Conservation (phyloP, 129 eudicot genomes). For the Ambrosia artemisiifolia region DNA sequence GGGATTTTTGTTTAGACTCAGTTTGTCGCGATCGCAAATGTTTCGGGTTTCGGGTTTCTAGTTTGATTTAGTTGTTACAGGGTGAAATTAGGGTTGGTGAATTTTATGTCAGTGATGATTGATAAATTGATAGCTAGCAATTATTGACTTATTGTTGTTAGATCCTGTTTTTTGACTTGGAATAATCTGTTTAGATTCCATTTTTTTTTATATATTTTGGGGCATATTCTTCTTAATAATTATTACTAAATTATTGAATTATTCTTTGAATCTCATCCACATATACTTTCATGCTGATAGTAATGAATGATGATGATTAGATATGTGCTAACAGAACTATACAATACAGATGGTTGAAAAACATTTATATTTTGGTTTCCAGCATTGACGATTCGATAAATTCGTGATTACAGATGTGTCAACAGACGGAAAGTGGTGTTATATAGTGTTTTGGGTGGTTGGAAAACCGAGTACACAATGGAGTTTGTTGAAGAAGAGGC, state of each 20-base stretch:
- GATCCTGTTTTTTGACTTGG: constrained; percentile 10
- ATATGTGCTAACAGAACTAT: not conserved
- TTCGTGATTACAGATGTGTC: constrained; percentile 59
- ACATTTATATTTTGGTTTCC: not conserved
- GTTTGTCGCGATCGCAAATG: not conserved
- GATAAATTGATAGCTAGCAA: not conserved
- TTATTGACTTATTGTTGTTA: not conserved
- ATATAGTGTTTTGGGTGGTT: constrained; percentile 70
- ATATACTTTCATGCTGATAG: constrained; percentile 13
- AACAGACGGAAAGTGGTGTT: constrained; percentile 95
- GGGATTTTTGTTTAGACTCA: no score
- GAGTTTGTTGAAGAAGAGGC: constrained; percentile 73
- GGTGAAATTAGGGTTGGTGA: constrained; percentile 5
- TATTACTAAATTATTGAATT: not conserved
- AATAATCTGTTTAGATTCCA: not conserved
- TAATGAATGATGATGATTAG: not conserved
- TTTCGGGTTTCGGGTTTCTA: not conserved
- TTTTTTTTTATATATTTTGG: not conserved
- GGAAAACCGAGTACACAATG: constrained; percentile 62
- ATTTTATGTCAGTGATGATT: not conserved
- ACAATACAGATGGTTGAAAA: not conserved
- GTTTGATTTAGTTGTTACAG: constrained; percentile 9
- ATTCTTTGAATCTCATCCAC: constrained; percentile 12
- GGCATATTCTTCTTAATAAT: constrained; percentile 2
- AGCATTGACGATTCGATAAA: not conserved